A percentile compares a stretch with the other conserved stretches of the same genome.
phyloP scores from a whole-genome alignment of 2,329 filamentous ascomycete species.

The Apiospora kogelbergensis region DNA sequence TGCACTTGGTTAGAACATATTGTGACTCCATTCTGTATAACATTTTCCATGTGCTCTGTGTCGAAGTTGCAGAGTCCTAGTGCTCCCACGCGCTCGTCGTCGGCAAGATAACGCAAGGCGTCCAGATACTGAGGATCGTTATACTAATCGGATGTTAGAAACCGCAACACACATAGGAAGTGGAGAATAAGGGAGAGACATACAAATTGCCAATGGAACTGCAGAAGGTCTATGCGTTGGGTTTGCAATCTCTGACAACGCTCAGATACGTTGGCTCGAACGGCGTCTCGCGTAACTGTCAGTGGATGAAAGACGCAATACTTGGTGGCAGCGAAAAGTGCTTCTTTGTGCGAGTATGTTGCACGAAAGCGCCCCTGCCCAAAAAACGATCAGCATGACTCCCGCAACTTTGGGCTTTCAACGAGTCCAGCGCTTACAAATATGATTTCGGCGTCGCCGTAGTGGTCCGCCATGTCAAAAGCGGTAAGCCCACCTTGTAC shows the following conservation, averaged over 20 bases:
- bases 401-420: not conserved
- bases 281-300: constrained; percentile 26
- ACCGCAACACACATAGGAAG: not conserved
- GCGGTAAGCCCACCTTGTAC: constrained; percentile 27
- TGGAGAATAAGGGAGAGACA: constrained; percentile 13
- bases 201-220: constrained; percentile 38
- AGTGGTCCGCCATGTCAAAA: constrained; percentile 38
- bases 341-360: constrained; percentile 18
- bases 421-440: not conserved
- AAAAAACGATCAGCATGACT: constrained; percentile 17
- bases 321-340: constrained; percentile 34
- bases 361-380: constrained; percentile 30
- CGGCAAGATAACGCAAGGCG: constrained; percentile 28
- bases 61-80: constrained; percentile 38
- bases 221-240: constrained; percentile 33
- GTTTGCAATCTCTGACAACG: constrained; percentile 30
- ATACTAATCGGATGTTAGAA: constrained; percentile 26
- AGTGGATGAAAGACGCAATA: constrained; percentile 34
- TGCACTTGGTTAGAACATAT: constrained; percentile 36
- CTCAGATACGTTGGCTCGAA: constrained; percentile 30
- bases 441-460: constrained; percentile 36
- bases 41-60: constrained; percentile 28
- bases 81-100: constrained; percentile 27
- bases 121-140: constrained; percentile 33
- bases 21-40: constrained; percentile 22